Percentiles rank a stretch among this genome's conserved stretches.
phyloP scores from a whole-genome alignment of 2,329 filamentous ascomycete species.

The Huntiella omanensis region DNA sequence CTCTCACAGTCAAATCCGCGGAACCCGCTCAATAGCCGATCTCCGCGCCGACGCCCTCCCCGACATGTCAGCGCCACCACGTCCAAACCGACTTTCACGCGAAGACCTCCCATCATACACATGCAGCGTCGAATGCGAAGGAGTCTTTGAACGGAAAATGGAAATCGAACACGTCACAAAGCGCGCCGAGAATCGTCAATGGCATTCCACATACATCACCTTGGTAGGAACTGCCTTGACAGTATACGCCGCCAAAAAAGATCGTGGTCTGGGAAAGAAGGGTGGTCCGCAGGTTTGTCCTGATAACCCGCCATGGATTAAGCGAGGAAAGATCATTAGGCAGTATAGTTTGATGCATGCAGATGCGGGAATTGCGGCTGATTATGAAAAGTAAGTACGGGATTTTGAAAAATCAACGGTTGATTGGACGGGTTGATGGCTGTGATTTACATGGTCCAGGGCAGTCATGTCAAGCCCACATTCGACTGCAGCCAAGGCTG shows the following conservation, averaged over 20 bases:
- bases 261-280: conserved; percentile 31
- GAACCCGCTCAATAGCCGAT: conserved; percentile 1
- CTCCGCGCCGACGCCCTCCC: conserved; percentile 8
- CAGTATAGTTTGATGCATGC: conserved; percentile 58
- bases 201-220: conserved; percentile 42
- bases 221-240: conserved; percentile 51
- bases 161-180: conserved; percentile 48
- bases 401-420: not conserved
- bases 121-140: conserved; percentile 34
- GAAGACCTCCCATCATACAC: conserved; percentile 38
- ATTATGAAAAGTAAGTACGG: conserved; percentile 46
- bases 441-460: not conserved
- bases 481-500: no score
- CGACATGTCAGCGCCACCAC: conserved; percentile 10
- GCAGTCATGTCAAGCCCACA: not conserved
- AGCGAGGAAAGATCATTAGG: conserved; percentile 36
- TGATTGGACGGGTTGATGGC: not conserved
- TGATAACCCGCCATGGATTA: conserved; percentile 32
- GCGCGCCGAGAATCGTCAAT: conserved; percentile 41
- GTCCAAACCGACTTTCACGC: conserved; percentile 17
- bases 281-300: conserved; percentile 29
- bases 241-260: conserved; percentile 43
- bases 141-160: conserved; percentile 42
- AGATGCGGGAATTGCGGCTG: conserved; percentile 54
- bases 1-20: not conserved